phyloP scores from a whole-genome alignment of 371 early-diverging fungal species.

The Mucor piriformis region DNA sequence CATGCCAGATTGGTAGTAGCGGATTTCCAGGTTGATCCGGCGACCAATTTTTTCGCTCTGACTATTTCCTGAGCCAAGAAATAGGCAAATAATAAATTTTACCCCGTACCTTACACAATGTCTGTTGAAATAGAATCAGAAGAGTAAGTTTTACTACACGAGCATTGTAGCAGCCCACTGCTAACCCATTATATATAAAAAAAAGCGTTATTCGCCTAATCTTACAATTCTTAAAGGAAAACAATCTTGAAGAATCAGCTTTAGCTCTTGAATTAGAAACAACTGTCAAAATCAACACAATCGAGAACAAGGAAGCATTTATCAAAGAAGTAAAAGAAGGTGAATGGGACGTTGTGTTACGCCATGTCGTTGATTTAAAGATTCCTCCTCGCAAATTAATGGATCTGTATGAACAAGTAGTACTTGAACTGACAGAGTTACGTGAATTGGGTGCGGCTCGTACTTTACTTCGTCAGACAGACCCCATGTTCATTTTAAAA shows the following conservation, averaged over 20 bases:
- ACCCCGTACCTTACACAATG: conserved; percentile 16
- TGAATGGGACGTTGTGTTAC: conserved; percentile 86
- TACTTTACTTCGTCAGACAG: conserved; percentile 84
- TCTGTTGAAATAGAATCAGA: conserved; percentile 34
- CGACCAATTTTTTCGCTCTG: no score
- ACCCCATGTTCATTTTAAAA: conserved; percentile 78
- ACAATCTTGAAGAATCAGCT: conserved; percentile 76
- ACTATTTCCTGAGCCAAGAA: no score
- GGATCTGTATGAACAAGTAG: conserved; percentile 90
- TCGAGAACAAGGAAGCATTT: conserved; percentile 80
- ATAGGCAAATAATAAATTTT: no score
- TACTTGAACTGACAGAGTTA: conserved; percentile 73
- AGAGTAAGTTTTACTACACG: conserved; percentile 30
- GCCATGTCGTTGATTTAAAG: conserved; percentile 67
- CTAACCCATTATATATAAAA: no score
- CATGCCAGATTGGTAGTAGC: no score
- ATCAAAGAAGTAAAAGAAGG: conserved; percentile 77
- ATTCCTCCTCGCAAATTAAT: conserved; percentile 72
- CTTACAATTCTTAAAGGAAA: conserved; percentile 91
- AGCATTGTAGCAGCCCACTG: no score
- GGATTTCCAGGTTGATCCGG: no score
- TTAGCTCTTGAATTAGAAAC: conserved; percentile 86
- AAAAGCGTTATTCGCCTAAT: conserved; percentile 58
- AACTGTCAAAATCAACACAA: conserved; percentile 79
- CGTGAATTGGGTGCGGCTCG: conserved; percentile 86